A percentile compares a stretch with the other conserved stretches of the same genome.
phyloP scores from a whole-genome alignment of 768 basidiomycete species.

The Termitomyces sp. region DNA sequence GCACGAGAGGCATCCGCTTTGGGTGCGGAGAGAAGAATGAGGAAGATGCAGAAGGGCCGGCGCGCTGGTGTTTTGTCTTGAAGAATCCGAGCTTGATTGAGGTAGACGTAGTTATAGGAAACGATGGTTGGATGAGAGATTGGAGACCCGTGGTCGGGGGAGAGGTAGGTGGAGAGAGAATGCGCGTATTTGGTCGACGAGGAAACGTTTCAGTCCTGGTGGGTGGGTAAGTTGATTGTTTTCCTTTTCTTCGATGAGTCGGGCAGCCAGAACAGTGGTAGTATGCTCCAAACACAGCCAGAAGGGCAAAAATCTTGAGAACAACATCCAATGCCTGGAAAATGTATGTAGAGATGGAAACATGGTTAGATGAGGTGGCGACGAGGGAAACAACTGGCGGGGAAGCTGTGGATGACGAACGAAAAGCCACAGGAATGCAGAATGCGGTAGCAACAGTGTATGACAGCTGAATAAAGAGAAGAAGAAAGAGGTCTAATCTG shows the following conservation, averaged over 20 bases:
- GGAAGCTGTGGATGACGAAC: neutral
- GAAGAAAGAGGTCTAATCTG: neutral
- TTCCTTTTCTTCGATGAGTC: neutral
- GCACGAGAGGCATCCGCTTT: neutral
- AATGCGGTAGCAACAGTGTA: conserved; percentile 2
- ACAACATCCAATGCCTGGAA: conserved; percentile 1
- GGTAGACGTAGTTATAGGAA: neutral
- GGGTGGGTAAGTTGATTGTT: neutral
- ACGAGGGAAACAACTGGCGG: conserved; percentile 3
- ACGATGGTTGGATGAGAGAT: neutral
- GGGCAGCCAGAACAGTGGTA: neutral
- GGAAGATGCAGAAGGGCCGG: conserved; percentile 3
- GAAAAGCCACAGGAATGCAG: conserved; percentile 2
- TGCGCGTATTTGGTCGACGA: neutral
- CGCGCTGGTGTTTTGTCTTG: neutral
- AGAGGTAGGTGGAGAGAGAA: neutral
- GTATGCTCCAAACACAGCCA: conserved; percentile 3
- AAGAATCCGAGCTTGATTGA: neutral
- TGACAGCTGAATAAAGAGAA: conserved; percentile 6
- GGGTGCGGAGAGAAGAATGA: conserved; percentile 13
- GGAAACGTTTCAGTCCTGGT: neutral
- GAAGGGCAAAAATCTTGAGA: conserved; percentile 1
- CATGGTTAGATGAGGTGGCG: neutral
- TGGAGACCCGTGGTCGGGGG: neutral
- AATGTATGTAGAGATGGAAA: neutral